phyloP scores from a whole-genome alignment of 75 land plant species.

The Picea sitchensis region DNA sequence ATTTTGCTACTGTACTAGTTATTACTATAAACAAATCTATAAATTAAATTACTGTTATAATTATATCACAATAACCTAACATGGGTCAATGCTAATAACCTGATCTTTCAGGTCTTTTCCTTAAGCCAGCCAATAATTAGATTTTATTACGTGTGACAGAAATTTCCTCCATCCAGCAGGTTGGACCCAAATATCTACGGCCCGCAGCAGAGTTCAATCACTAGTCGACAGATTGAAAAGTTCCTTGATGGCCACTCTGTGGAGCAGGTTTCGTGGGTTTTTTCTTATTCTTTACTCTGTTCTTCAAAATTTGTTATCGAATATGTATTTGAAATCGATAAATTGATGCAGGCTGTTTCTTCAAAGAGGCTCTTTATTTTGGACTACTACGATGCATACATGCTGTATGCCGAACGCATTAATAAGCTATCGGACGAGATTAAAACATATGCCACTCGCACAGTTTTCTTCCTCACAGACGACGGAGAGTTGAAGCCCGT shows the following conservation, averaged over 20 bases:
- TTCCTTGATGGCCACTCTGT: slow-evolving; percentile 14
- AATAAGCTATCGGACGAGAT: slow-evolving; percentile 7
- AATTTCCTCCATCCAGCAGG: slow-evolving; percentile 17
- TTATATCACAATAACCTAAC: too few species aligned
- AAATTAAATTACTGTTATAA: too few species aligned
- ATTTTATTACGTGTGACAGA: too few species aligned
- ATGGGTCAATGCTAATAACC: not conserved
- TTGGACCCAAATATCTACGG: slow-evolving; percentile 20
- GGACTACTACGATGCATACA: slow-evolving; percentile 33
- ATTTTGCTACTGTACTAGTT: too few species aligned
- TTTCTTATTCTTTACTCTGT: too few species aligned
- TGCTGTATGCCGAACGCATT: slow-evolving; percentile 24
- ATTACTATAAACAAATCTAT: too few species aligned
- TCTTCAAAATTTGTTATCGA: too few species aligned
- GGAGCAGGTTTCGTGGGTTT: slow-evolving; percentile 4
- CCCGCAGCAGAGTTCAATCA: slow-evolving; percentile 15
- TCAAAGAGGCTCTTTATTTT: slow-evolving; percentile 24
- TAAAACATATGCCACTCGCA: slow-evolving; percentile 30
- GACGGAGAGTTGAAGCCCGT: slow-evolving; percentile 19
- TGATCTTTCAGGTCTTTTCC: not conserved
- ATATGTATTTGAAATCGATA: too few species aligned
- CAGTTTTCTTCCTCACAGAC: slow-evolving; percentile 25
- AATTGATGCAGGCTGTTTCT: slow-evolving; percentile 23
- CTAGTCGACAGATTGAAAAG: slow-evolving; percentile 9
- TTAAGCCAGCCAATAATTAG: not conserved